Conservation (phyloP, 257 asterid genomes). For the Henckelia pumila region DNA sequence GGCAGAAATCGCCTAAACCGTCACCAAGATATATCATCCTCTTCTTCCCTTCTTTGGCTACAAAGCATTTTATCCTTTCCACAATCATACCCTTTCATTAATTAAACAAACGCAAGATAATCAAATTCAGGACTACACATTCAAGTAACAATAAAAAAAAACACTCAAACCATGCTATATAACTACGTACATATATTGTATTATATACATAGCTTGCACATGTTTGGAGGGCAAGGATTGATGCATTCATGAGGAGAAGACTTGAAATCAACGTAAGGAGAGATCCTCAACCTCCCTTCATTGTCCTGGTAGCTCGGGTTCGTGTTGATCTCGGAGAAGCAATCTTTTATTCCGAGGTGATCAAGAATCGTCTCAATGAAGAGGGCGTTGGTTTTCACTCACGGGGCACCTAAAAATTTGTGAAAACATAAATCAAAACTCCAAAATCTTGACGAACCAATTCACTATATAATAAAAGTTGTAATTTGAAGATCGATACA, state of each 20-base stretch:
- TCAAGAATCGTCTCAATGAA: slow-evolving; percentile 72
- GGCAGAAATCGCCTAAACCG: too few species aligned
- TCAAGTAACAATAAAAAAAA: too few species aligned
- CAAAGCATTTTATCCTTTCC: slow-evolving; percentile 1
- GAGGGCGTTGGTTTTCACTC: slow-evolving; percentile 84
- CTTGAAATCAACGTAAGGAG: slow-evolving; percentile 62
- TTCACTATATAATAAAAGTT: too few species aligned
- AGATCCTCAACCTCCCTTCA: slow-evolving; percentile 62
- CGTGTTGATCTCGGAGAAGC: slow-evolving; percentile 65
- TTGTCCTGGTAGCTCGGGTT: slow-evolving; percentile 66
- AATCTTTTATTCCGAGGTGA: slow-evolving; percentile 44
- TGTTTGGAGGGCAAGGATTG: slow-evolving; percentile 64
- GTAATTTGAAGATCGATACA: too few species aligned
- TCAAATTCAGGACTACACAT: too few species aligned
- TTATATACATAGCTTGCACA: slow-evolving; percentile 61
- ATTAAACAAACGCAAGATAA: background rate
- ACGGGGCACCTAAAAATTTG: slow-evolving; percentile 58
- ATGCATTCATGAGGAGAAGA: slow-evolving; percentile 58
- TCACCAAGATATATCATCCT: too few species aligned
- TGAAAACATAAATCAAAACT: slow-evolving; percentile 27
- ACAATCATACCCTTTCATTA: slow-evolving; percentile 29
- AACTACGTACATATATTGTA: slow-evolving; percentile 16
- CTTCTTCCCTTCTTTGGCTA: too few species aligned
- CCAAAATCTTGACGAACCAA: slow-evolving; percentile 35
- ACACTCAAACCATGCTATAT: too few species aligned